Base-by-base conservation (phyloP, 1,284 basidiomycete genomes). In the Marasmius oreades region DNA sequence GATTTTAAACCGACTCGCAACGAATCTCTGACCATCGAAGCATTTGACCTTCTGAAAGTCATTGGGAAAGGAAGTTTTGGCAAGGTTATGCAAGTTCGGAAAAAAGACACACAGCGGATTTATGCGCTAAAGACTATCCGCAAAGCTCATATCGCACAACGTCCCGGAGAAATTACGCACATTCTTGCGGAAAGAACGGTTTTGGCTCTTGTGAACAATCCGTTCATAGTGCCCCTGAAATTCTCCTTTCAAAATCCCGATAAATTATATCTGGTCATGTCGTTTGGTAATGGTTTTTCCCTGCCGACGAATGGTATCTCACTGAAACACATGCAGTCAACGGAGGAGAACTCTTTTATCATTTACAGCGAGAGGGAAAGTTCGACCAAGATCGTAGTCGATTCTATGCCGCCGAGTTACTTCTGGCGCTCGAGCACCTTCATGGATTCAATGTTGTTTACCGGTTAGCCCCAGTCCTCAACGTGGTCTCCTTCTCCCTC, bases 371-470 rank as follows among this genome's bases (percentile, higher is more conserved):
- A 42, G 97, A 98, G 69, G 96, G 95, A 31, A 90, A 95, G 66
- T 99, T 99, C 72, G 93, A 95, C 71, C 93, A 98, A 72, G 82
- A 86, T 63, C 83, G 96, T 28, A 93, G 91, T 70, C 86, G 97
- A 36, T 98, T 97, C 77, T 99, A 99, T 67, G 94, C 95, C 3
- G 95, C 97, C 22, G 96, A 99, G 73, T 79, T 99, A 20, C 79
- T 99, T 22, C 90, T 92, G 64, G 96, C 96, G 0, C 76, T 99
- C 58, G 97, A 99, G 72, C 96, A 98, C 74, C 72, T 99, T 59
- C 96, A 99, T 67, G 86, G 91, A 48, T 98, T 98, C 80, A 97
- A 99, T 69, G 96, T 99, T 43, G 94, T 99, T 46, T 99, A 99
- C 73, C 92, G 95, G 89, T 90, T 64, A 59, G 77, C 68, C 5